phyloP scores from a whole-genome alignment of 2,329 filamentous ascomycete species.

The Trichoderma simmonsii region DNA sequence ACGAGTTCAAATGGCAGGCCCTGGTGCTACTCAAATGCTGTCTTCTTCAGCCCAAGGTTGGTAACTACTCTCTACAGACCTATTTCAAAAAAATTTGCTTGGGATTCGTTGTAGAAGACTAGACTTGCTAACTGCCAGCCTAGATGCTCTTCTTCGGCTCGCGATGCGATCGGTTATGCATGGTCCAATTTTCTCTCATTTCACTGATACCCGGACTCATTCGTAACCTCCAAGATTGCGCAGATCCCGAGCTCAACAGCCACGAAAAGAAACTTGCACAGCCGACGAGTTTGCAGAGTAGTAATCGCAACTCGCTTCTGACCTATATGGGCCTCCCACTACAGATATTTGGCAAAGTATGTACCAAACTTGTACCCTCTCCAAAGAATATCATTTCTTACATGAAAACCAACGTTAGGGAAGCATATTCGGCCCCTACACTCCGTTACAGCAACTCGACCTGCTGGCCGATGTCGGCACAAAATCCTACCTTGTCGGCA shows the following conservation, averaged over 20 bases:
- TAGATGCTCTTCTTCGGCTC: constrained; percentile 99
- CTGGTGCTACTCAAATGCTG: constrained; percentile 91
- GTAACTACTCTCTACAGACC: not conserved
- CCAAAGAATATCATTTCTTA: not conserved
- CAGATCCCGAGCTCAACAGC: constrained; percentile 84
- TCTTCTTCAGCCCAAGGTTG: constrained; percentile 88
- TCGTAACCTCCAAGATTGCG: constrained; percentile 88
- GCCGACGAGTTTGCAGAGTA: constrained; percentile 84
- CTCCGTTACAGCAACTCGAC: constrained; percentile 91
- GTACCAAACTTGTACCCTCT: not conserved
- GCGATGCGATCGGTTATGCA: constrained; percentile 92
- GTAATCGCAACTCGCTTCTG: constrained; percentile 84
- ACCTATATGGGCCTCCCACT: constrained; percentile 92
- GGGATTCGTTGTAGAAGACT: no score
- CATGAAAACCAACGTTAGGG: constrained; percentile 51
- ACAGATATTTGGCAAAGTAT: constrained; percentile 88
- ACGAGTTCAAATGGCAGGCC: constrained; percentile 93
- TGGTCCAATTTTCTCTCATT: constrained; percentile 96
- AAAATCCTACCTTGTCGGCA: constrained; percentile 96
- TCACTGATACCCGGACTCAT: constrained; percentile 92
- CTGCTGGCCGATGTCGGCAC: constrained; percentile 89
- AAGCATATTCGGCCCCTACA: constrained; percentile 94
- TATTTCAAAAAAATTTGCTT: not conserved
- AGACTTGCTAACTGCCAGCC: not conserved
- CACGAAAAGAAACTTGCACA: constrained; percentile 73